A percentile compares a stretch with the other conserved stretches of the same genome.
Conservation (phyloP, 192 early-diverging fungal genomes). For the Pilaira anomala region DNA sequence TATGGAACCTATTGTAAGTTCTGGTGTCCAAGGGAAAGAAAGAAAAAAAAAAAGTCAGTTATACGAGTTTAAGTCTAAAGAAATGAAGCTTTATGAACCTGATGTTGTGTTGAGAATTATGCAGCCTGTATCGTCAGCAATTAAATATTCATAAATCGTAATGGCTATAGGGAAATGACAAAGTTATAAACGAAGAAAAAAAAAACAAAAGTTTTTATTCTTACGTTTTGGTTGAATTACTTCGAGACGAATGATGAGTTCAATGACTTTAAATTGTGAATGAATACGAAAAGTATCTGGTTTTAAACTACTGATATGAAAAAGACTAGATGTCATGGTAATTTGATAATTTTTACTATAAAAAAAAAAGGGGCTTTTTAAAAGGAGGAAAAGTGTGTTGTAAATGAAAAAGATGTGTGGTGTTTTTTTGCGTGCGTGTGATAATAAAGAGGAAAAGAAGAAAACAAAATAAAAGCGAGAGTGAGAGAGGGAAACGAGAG, state of each 20-base stretch:
- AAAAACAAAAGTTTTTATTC: not conserved
- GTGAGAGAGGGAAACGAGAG: not conserved
- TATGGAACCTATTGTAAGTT: not conserved
- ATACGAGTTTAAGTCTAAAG: not conserved
- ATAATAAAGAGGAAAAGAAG: not conserved
- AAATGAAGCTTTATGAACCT: not conserved
- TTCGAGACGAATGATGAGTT: conserved; percentile 2
- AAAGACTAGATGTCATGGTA: not conserved
- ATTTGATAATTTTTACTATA: not conserved
- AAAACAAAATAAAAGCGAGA: too few species aligned
- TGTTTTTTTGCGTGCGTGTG: too few species aligned
- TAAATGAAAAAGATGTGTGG: too few species aligned
- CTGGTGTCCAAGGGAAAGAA: too few species aligned
- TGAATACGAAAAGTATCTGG: conserved; percentile 18
- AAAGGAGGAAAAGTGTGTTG: too few species aligned
- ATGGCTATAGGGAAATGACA: not conserved
- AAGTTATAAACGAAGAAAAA: not conserved
- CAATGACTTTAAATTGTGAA: conserved; percentile 11
- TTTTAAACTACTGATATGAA: not conserved
- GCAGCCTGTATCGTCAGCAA: conserved; percentile 23
- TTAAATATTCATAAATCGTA: conserved; percentile 20
- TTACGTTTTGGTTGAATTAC: not conserved
- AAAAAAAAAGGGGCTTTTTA: not conserved
- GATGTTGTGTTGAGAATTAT: conserved; percentile 18
- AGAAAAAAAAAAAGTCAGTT: not conserved